Conservation (phyloP, 2,329 filamentous ascomycete genomes). For the Ceratocystiopsis brevicomis region DNA sequence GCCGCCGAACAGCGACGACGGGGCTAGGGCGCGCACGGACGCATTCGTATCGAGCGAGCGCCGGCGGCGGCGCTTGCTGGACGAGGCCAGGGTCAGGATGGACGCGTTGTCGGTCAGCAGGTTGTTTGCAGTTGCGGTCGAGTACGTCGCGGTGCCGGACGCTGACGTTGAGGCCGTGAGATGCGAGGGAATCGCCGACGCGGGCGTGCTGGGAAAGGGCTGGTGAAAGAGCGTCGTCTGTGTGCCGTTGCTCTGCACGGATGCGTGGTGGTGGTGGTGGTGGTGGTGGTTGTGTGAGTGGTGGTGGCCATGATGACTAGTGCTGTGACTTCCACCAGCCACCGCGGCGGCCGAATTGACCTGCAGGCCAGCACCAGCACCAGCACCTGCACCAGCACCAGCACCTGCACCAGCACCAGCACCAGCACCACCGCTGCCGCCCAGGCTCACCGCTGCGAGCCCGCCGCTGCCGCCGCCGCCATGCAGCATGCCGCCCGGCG, state of each 20-base stretch:
- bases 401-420: too few species aligned
- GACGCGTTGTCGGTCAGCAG: slow-evolving; percentile 71
- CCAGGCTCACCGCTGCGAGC: neutral
- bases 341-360: too few species aligned
- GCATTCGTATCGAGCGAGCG: slow-evolving; percentile 74
- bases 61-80: slow-evolving; percentile 57
- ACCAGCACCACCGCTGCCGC: neutral
- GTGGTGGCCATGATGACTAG: slow-evolving; percentile 2
- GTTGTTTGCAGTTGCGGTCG: slow-evolving; percentile 62
- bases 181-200: slow-evolving; percentile 55
- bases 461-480: slow-evolving; percentile 11
- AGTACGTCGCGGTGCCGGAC: slow-evolving; percentile 36
- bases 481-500: slow-evolving; percentile 29
- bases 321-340: slow-evolving; percentile 20
- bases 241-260: slow-evolving; percentile 14
- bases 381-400: too few species aligned
- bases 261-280: slow-evolving; percentile 25
- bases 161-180: slow-evolving; percentile 26
- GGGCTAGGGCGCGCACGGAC: slow-evolving; percentile 66
- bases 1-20: slow-evolving; percentile 64
- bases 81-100: slow-evolving; percentile 68
- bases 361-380: too few species aligned
- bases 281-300: slow-evolving; percentile 15
- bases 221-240: slow-evolving; percentile 44
- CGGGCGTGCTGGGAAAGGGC: slow-evolving; percentile 44